Conservation (phyloP, 148 eudicot species). For the Camellia japonica region DNA sequence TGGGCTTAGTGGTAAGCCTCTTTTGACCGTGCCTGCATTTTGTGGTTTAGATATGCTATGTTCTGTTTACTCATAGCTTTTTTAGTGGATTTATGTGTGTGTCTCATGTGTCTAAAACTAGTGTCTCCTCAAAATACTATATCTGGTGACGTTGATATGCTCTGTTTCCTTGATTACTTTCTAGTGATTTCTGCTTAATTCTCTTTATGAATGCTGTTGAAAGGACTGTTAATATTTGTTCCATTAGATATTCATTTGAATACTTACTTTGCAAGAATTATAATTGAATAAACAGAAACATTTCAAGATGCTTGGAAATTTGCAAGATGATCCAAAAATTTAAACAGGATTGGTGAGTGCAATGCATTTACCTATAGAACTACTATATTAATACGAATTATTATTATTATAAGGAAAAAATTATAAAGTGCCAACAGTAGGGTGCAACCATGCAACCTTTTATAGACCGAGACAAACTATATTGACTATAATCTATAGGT, state of each 20-base stretch:
- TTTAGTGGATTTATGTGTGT: not conserved
- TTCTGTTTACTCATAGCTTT: not conserved
- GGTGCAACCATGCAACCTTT: not conserved
- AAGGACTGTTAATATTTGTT: not conserved
- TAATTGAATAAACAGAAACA: not conserved
- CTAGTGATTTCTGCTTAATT: not conserved
- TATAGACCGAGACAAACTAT: not conserved
- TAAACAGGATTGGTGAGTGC: not conserved
- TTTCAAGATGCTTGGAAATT: not conserved
- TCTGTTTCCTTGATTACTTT: not conserved
- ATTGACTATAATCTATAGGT: not conserved
- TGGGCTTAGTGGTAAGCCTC: slow-evolving; percentile 70
- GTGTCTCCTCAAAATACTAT: not conserved
- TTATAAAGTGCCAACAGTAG: not conserved
- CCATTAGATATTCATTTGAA: not conserved
- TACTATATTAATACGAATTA: not conserved
- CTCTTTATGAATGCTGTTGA: not conserved
- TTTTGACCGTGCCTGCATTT: slow-evolving; percentile 12
- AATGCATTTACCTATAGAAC: not conserved
- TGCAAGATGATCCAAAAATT: not conserved
- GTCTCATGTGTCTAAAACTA: not conserved
- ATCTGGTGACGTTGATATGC: not conserved
- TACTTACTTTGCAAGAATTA: not conserved
- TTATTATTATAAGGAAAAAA: no score
- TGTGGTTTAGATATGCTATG: slow-evolving; percentile 1